phyloP scores from a whole-genome alignment of 164 flowering plant genomes.

The Aristolochia fimbriata region DNA sequence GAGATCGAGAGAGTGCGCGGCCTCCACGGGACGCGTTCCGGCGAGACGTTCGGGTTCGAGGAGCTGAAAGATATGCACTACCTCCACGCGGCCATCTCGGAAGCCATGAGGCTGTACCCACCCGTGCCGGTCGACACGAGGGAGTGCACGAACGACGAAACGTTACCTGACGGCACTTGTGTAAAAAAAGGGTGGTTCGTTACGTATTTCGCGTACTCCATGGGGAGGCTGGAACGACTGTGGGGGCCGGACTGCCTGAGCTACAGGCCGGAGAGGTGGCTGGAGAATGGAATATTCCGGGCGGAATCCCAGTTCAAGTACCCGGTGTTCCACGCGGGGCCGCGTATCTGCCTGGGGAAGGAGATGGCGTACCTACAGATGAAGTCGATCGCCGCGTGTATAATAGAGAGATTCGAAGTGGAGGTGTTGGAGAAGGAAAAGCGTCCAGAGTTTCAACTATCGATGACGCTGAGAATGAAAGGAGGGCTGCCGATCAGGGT shows the following conservation, averaged over 20 bases:
- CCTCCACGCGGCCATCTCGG: slow-evolving; percentile 47
- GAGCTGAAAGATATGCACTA: slow-evolving; percentile 45
- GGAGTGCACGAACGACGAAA: slow-evolving; percentile 26
- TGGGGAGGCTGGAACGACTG: slow-evolving; percentile 46
- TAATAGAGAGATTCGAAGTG: slow-evolving; percentile 34
- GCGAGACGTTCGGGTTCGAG: slow-evolving; percentile 19
- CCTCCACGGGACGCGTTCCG: neutral
- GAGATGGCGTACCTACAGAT: slow-evolving; percentile 53
- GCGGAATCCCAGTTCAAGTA: slow-evolving; percentile 29
- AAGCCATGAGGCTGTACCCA: slow-evolving; percentile 40
- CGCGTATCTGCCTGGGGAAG: slow-evolving; percentile 44
- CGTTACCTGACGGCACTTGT: slow-evolving; percentile 45
- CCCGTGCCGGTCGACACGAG: slow-evolving; percentile 38
- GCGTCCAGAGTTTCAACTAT: neutral
- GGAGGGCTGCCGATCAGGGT: slow-evolving; percentile 9
- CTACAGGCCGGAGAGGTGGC: slow-evolving; percentile 49
- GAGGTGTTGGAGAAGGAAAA: slow-evolving; percentile 13
- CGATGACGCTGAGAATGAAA: slow-evolving; percentile 7
- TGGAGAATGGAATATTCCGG: slow-evolving; percentile 24
- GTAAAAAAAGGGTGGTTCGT: slow-evolving; percentile 31
- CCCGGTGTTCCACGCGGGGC: slow-evolving; percentile 43
- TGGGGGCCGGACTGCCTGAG: slow-evolving; percentile 44
- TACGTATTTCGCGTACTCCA: slow-evolving; percentile 28
- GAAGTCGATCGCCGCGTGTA: slow-evolving; percentile 36
- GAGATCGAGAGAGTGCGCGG: slow-evolving; percentile 27